Percentiles rank a stretch among this genome's conserved stretches.
Conservation (phyloP, 106 monocot species). For the Acorus gramineus region DNA sequence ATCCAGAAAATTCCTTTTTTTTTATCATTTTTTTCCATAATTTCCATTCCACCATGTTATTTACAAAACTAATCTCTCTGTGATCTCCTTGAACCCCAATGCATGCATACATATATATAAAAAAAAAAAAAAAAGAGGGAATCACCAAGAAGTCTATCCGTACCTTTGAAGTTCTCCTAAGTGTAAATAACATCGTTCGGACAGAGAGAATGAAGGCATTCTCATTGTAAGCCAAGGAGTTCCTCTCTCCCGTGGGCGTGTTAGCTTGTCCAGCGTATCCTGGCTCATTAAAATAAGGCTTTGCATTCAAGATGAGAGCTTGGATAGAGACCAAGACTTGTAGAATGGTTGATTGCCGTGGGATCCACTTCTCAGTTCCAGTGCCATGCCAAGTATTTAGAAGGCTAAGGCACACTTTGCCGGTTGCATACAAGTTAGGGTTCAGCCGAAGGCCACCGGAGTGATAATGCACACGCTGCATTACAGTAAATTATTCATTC, state of each 20-base stretch:
- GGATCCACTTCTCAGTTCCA: no score
- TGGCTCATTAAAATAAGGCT: slow-evolving; percentile 53
- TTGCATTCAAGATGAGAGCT: slow-evolving; percentile 42
- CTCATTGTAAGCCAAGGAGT: slow-evolving; percentile 32
- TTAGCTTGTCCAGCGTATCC: slow-evolving; percentile 25
- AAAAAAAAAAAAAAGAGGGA: no score
- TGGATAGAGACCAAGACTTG: slow-evolving; percentile 35
- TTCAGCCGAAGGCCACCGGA: slow-evolving; percentile 44
- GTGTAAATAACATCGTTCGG: slow-evolving; percentile 44
- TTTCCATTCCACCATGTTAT: no score
- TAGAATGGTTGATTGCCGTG: no score
- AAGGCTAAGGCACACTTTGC: no score
- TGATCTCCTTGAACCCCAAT: no score
- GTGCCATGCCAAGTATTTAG: no score
- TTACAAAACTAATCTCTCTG: no score
- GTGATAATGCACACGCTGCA: slow-evolving; percentile 38
- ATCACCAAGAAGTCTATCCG: not conserved
- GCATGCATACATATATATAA: no score
- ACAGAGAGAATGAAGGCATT: slow-evolving; percentile 30
- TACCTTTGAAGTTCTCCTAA: slow-evolving; percentile 34
- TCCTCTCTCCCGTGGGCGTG: slow-evolving; percentile 17
- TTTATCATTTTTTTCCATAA: no score
- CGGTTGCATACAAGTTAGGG: slow-evolving; percentile 21
- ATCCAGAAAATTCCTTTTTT: no score
- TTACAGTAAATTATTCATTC: no score